phyloP scores from a whole-genome alignment of 148 eudicot genomes.

The Oxyria digyna region DNA sequence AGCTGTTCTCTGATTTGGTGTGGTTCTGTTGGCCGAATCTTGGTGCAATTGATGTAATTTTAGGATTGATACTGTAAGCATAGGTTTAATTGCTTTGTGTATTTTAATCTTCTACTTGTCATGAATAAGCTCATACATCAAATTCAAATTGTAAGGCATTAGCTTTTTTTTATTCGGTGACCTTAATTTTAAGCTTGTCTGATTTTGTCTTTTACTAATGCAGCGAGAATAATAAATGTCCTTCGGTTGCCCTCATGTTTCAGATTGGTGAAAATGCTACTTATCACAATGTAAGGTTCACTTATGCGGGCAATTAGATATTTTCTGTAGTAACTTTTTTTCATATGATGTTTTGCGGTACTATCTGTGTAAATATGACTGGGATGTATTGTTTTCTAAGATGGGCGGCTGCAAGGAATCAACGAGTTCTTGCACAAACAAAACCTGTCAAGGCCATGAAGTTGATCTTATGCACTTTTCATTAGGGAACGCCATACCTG shows the following conservation, averaged over 20 bases:
- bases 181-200: neutral
- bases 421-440: constrained; percentile 46
- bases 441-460: constrained; percentile 75
- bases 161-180: neutral
- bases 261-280: constrained; percentile 88
- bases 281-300: constrained; percentile 62
- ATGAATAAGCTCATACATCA: neutral
- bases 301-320: neutral
- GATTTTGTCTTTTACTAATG: constrained; percentile 10
- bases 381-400: constrained; percentile 18
- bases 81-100: neutral
- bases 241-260: constrained; percentile 89
- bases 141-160: neutral
- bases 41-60: constrained; percentile 2
- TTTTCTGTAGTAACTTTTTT: neutral
- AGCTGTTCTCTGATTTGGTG: neutral
- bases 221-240: constrained; percentile 61
- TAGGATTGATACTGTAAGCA: neutral
- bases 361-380: neutral
- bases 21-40: neutral
- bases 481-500: constrained; percentile 80
- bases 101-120: no score
- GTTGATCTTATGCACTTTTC: constrained; percentile 95
- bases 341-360: neutral
- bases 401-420: constrained; percentile 92